These are phyloP conservation scores for Bolboschoenoplectus hybrid DNA, from an alignment of 202 grass and related monocot species.

Conservation along the genomic window DNA sequence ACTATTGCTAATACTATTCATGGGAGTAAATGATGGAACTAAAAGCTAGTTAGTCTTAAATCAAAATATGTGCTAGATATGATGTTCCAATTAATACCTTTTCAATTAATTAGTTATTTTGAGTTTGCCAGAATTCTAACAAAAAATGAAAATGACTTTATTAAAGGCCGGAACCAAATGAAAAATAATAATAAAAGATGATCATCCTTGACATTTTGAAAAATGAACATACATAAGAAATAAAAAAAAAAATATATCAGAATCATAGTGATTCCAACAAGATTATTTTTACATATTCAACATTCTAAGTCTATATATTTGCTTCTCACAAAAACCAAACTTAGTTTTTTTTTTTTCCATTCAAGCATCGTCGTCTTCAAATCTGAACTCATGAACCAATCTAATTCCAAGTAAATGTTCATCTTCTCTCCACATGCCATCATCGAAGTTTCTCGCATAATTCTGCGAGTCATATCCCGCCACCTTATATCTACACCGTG, in stretches of 20 bases:
- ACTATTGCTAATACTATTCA: too few species aligned
- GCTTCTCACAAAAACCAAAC: background rate
- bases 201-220: background rate
- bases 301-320: background rate
- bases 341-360: background rate
- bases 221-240: background rate
- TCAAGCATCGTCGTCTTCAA: conserved; percentile 14
- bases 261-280: background rate
- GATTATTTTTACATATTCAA: background rate
- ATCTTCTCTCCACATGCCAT: conserved; percentile 22
- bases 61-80: too few species aligned
- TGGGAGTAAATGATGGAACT: too few species aligned
- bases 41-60: too few species aligned
- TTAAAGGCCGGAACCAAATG: too few species aligned
- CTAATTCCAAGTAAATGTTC: background rate
- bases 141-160: too few species aligned
- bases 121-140: background rate
- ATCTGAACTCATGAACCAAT: conserved; percentile 15
- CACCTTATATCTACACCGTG: conserved; percentile 1
- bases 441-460: conserved; percentile 27
- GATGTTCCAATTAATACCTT: too few species aligned
- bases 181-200: background rate
- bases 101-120: too few species aligned
- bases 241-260: background rate
- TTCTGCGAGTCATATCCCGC: background rate